Conservation (phyloP, 352 stramenopile species). For the Phytophthora multivora region DNA sequence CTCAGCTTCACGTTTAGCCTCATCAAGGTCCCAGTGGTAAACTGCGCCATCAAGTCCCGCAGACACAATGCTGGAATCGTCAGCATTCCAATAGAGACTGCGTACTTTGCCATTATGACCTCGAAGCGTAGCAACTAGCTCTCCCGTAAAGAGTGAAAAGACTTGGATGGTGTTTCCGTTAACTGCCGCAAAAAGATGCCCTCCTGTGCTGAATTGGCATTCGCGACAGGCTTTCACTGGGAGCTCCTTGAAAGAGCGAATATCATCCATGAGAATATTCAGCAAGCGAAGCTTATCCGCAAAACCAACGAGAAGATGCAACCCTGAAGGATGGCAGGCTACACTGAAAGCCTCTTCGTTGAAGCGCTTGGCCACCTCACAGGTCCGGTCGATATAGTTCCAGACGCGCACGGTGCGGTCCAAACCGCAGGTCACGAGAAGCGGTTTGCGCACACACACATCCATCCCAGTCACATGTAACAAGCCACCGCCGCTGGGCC, state of each 20-base stretch:
- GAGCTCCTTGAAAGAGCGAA: conserved; percentile 86
- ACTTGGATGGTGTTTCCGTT: conserved; percentile 94
- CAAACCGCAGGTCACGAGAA: conserved; percentile 89
- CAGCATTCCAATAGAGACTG: conserved; percentile 85
- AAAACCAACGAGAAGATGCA: conserved; percentile 92
- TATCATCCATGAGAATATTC: conserved; percentile 93
- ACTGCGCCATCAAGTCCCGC: conserved; percentile 93
- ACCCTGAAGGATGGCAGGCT: conserved; percentile 89
- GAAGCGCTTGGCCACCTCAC: conserved; percentile 90
- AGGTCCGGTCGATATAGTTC: conserved; percentile 92
- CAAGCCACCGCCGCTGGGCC: conserved; percentile 30
- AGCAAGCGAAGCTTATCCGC: conserved; percentile 90
- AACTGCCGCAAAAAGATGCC: conserved; percentile 93
- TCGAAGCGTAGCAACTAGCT: conserved; percentile 89
- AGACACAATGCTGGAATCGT: conserved; percentile 89
- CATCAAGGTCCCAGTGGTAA: conserved; percentile 93
- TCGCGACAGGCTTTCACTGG: conserved; percentile 82
- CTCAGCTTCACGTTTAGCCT: conserved; percentile 91
- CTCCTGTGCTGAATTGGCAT: conserved; percentile 86
- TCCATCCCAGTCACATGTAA: conserved; percentile 89
- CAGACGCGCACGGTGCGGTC: conserved; percentile 91
- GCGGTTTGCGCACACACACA: conserved; percentile 91
- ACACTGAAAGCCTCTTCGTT: conserved; percentile 90
- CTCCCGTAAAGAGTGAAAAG: conserved; percentile 92
- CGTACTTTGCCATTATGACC: conserved; percentile 94